Evolutionary conservation across 192 early-diverging fungal species (phyloP), one percentile per base, ranked within the genome.

Genomic region (Obelidium mucronatum): DNA sequence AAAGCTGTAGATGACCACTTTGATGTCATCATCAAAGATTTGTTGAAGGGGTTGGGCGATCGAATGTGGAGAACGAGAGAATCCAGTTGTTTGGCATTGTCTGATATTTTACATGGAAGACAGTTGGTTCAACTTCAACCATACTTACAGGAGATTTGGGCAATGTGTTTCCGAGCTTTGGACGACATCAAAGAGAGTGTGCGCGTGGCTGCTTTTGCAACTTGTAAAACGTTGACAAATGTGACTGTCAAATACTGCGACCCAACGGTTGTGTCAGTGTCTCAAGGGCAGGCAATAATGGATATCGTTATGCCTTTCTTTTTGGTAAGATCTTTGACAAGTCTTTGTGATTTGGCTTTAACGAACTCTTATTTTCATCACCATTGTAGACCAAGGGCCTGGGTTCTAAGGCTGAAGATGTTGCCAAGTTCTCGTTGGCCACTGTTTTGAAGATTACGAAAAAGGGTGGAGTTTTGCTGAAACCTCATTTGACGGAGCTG

Each of bases 131-230:
- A 94, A 73, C 78, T 95, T 3, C 83, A 93, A 72, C 89, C 90
- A 0, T 92, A 94, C 52, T 67, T 98, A 39, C 90, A 95, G 67
- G 85, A 84, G 8, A 83, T 95, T 31, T 98, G 97, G 97, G 87
- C 81, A 26, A 96, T 97, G 94, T 90, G 88, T 17, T 98, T 98
- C 84, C 78, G 96, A 34, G 90, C 90, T 30, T 76, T 98, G 33
- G 97, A 98, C 76, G 97, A 98, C 71, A 95, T 98, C 79, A 97
- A 97, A 77, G 94, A 94, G 68, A 94, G 91, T 40, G 97, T 98
- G 8, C 86, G 96, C 2, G 78, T 89, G 40, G 91, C 96, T 0
- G 95, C 92, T 4, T 92, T 96, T 36, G 84, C 87, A 62, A 88
- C 92, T 4, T 96, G 94, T 81, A 91, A 92, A 62, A 86, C 90